phyloP scores from a whole-genome alignment of 1,284 basidiomycete genomes.

The Meripilus lineatus region DNA sequence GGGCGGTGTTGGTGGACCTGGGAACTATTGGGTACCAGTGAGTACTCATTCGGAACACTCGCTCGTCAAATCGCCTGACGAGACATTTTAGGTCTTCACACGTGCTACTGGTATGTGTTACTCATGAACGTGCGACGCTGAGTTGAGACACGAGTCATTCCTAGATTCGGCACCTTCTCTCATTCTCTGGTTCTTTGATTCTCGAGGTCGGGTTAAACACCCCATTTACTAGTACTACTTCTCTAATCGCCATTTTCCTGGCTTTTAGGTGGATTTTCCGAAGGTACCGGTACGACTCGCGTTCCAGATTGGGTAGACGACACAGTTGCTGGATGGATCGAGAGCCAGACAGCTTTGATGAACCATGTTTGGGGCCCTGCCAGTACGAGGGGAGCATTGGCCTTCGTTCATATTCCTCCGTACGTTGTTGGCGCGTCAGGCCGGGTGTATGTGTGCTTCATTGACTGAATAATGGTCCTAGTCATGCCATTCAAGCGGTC shows the following conservation, averaged over 20 bases:
- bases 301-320: constrained; percentile 66
- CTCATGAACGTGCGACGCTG: background rate
- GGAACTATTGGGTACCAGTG: constrained; percentile 71
- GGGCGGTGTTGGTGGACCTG: constrained; percentile 57
- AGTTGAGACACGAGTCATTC: background rate
- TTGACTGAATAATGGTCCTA: constrained; percentile 25
- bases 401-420: constrained; percentile 66
- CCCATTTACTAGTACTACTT: background rate
- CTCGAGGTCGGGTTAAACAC: constrained; percentile 50
- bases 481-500: constrained; percentile 47
- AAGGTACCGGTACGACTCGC: constrained; percentile 35
- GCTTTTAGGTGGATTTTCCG: constrained; percentile 42
- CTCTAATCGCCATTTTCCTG: background rate
- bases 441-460: too few relatives aligned
- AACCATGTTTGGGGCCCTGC: constrained; percentile 52
- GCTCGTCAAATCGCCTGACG: background rate
- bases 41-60: constrained; percentile 17
- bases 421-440: constrained; percentile 13
- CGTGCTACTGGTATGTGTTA: constrained; percentile 23
- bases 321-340: constrained; percentile 57
- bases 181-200: constrained; percentile 71
- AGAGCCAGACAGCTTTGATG: constrained; percentile 46
- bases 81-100: constrained; percentile 28
- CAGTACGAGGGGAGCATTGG: constrained; percentile 43
- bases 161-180: constrained; percentile 45